Base-by-base conservation (phyloP, 306 rosid genomes). In the Medicago lupulina region DNA sequence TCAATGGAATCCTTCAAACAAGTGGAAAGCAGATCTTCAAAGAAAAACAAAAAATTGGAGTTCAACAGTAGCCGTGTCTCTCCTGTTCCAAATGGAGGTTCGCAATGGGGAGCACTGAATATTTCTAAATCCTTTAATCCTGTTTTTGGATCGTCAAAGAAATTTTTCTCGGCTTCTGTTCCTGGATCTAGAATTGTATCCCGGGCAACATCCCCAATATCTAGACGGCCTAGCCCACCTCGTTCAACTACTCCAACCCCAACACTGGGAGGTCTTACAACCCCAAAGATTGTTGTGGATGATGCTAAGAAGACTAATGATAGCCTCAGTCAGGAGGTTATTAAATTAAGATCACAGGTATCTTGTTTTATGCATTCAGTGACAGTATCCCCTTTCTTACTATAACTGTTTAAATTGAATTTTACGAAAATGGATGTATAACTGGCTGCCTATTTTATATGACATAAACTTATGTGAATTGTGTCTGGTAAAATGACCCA, bases 161-260 rank as follows among this genome's bases (percentile, higher is more conserved):
- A 95, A 89, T 95, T 95, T 76, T 95, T 95, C 87, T 92, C 99
- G 51, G 99, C 99, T 78, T 95, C 99, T 77, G 97, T 95, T 76
- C 99, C 99, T 71, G 99, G 99, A 85, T 95, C 99, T 59, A 95
- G 99, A 89, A 95, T 95, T 84, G 97, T 90, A 78, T 95, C 99
- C 53, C 89, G 99, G 76, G 99, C 99, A 70, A 95, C 99, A 79
- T 92, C 97, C 66, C 99, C 99, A 62, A 89, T 95, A 81, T 95
- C 99, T 43, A 92, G 99, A 88, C 89, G 97, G 41, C 91, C 97
- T 43, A 95, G 99, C 86, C 99, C 99, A 53, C 99, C 97, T 16
- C 99, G 99, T 67, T 92, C 99, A 80, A 95, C 99, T 19, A 95
- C 99, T 54, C 99, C 99, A 60, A 95, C 97, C 67, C 99, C 99